These are phyloP conservation scores for Tagetes erecta DNA, from an alignment of 129 eudicot species.

Conservation along the genomic window DNA sequence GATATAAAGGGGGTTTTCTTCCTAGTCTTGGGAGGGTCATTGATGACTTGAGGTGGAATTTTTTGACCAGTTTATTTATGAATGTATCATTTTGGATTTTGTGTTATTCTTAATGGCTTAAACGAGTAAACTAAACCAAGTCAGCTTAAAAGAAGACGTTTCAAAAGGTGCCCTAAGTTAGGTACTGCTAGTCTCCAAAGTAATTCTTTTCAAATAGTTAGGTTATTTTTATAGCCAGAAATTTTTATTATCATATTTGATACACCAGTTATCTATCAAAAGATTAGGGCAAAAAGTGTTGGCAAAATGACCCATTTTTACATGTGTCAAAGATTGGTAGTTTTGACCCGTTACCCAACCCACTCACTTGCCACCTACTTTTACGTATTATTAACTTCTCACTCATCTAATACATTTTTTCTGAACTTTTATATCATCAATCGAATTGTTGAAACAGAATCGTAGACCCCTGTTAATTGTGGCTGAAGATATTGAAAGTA, in stretches of 20 bases:
- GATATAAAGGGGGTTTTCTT: background rate
- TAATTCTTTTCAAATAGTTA: background rate
- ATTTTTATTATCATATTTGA: background rate
- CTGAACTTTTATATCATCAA: slow-evolving; percentile 3
- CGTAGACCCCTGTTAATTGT: slow-evolving; percentile 74
- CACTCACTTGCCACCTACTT: background rate
- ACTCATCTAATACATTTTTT: background rate
- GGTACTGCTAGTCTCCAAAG: background rate
- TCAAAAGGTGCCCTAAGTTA: background rate
- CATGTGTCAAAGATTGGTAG: background rate
- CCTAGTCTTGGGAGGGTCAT: background rate
- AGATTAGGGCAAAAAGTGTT: background rate
- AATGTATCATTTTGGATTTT: background rate
- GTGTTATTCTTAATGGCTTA: background rate
- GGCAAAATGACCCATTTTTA: background rate
- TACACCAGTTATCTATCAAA: background rate
- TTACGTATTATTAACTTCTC: background rate
- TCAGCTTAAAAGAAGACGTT: background rate
- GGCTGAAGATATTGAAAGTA: slow-evolving; percentile 95
- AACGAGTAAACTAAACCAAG: background rate
- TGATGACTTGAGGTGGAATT: slow-evolving; percentile 4
- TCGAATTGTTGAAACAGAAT: slow-evolving; percentile 40
- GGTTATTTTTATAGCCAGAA: background rate
- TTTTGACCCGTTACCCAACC: background rate
- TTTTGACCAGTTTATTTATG: background rate